phyloP scores from a whole-genome alignment of 495 filamentous ascomycete species.

The Trichoderma parareesei region DNA sequence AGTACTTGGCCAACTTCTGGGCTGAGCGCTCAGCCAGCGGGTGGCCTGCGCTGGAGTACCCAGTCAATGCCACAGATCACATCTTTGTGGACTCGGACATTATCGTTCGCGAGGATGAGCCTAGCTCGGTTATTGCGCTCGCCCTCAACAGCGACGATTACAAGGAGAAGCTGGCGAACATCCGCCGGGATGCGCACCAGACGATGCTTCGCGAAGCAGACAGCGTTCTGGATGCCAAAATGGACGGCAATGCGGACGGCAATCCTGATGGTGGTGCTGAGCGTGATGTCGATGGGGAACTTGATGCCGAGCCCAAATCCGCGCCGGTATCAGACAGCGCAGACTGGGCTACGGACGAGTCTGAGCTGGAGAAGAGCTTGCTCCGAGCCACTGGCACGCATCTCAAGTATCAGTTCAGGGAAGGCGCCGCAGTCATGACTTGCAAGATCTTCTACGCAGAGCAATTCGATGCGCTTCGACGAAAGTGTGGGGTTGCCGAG shows the following conservation, averaged over 20 bases:
- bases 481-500: constrained; percentile 86
- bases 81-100: constrained; percentile 97
- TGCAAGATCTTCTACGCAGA: constrained; percentile 98
- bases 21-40: constrained; percentile 93
- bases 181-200: constrained; percentile 50
- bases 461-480: constrained; percentile 89
- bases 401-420: constrained; percentile 86
- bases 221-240: constrained; percentile 20
- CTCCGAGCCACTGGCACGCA: constrained; percentile 80
- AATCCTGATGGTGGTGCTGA: constrained; percentile 23
- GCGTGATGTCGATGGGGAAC: constrained; percentile 11
- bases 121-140: constrained; percentile 91
- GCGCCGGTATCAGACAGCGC: constrained; percentile 13
- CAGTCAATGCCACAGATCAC: constrained; percentile 78
- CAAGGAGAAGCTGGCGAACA: constrained; percentile 62
- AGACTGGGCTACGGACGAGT: constrained; percentile 29
- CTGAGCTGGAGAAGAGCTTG: constrained; percentile 66
- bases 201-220: constrained; percentile 19
- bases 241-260: constrained; percentile 15
- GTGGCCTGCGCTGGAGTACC: constrained; percentile 92
- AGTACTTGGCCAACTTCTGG: constrained; percentile 95
- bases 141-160: constrained; percentile 83
- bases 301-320: constrained; percentile 13
- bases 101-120: constrained; percentile 94
- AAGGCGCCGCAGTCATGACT: constrained; percentile 85